Conservation (phyloP, 139 green algal genomes). For the Chlorella vulgaris region DNA sequence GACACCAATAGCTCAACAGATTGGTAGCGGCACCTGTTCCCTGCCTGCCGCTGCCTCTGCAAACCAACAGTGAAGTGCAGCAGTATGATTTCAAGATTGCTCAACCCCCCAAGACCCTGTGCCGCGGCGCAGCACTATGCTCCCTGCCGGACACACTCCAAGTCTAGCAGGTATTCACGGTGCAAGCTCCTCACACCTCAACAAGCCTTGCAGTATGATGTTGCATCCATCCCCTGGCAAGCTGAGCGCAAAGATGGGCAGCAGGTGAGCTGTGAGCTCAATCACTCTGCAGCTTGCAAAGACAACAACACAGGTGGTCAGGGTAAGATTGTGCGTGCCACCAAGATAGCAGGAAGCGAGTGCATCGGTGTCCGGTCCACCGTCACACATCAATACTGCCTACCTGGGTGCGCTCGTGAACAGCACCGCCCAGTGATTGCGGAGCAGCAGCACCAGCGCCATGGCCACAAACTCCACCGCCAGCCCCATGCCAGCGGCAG, state of each 20-base stretch:
- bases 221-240: not conserved
- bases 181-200: not conserved
- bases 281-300: slow-evolving; percentile 42
- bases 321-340: too few species aligned
- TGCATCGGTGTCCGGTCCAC: too few species aligned
- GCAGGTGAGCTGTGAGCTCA: slow-evolving; percentile 24
- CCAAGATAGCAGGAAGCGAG: not conserved
- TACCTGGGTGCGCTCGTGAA: not conserved
- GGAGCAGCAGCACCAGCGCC: not conserved
- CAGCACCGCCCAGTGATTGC: not conserved
- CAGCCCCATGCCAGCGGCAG: not conserved
- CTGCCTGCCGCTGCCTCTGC: slow-evolving; percentile 62
- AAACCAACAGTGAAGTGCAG: not conserved
- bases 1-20: not conserved
- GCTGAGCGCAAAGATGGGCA: slow-evolving; percentile 21
- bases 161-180: too few species aligned
- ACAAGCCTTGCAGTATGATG: not conserved
- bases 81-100: not conserved
- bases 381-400: too few species aligned
- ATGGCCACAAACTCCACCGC: not conserved
- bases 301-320: not conserved
- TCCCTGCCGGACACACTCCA: too few species aligned
- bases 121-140: too few species aligned
- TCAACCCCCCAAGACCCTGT: too few species aligned
- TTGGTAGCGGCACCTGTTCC: slow-evolving; percentile 13